Percentiles rank a stretch among this genome's conserved stretches.
Conservation (phyloP, 352 stramenopile genomes). For the Phytophthora brassicae region DNA sequence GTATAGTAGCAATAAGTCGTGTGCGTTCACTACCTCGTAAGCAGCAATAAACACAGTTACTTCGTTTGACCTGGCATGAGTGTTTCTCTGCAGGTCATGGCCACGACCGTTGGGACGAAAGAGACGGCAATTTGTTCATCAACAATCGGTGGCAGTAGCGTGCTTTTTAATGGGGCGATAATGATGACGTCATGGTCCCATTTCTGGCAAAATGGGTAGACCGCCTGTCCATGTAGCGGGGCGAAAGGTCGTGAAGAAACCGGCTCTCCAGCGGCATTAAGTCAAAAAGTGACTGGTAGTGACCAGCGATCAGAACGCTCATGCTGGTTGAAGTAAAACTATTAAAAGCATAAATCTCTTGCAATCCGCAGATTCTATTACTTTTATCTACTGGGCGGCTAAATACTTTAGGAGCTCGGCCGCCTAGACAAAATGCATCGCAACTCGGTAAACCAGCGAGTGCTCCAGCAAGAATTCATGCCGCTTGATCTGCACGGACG, state of each 20-base stretch:
- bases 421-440: conserved; percentile 77
- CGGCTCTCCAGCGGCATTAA: neutral
- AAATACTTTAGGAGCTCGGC: conserved; percentile 11
- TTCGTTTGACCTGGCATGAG: too few relatives aligned
- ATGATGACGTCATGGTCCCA: conserved; percentile 13
- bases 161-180: neutral
- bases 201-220: conserved; percentile 4
- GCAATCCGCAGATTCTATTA: conserved; percentile 2
- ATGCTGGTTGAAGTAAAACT: too few relatives aligned
- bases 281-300: too few relatives aligned
- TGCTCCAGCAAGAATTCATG: conserved; percentile 78
- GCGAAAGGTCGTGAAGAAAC: conserved; percentile 13
- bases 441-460: conserved; percentile 80
- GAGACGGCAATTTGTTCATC: conserved; percentile 8
- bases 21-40: conserved; percentile 7
- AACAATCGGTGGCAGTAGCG: conserved; percentile 18
- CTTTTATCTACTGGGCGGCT: conserved; percentile 3
- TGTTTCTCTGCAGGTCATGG: too few relatives aligned
- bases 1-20: too few relatives aligned
- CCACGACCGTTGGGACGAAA: too few relatives aligned
- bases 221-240: neutral
- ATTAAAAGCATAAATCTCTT: too few relatives aligned
- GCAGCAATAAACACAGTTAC: conserved; percentile 20
- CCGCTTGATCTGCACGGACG: conserved; percentile 74
- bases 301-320: too few relatives aligned